Evolutionary conservation across 1,139 yeast species (phyloP), one percentile per base, ranked within the genome.

Genomic region (Debaryomycetaceae sp.): DNA sequence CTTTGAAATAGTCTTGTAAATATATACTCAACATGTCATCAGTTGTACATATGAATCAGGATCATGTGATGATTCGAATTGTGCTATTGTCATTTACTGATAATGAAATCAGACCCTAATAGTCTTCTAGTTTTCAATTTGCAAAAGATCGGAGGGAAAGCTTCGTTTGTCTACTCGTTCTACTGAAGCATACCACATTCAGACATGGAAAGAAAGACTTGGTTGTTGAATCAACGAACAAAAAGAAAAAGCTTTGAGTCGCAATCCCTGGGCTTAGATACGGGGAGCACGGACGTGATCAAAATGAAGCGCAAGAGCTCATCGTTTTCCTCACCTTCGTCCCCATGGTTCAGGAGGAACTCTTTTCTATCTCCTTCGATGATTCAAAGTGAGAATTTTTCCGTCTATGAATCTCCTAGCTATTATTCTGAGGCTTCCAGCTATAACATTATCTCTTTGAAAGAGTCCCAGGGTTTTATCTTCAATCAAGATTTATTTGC

Each of bases 401-500:
- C 80, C 31, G 78, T 82, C 5, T 83, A 83, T 51, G 84, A 82
- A 52, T 63, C 60, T 35, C 68, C 63, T 48, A 63, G 61, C 42
- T 68, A 64, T 50, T 60, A 60, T 44, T 56, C 62, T 13, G 69
- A 66, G 20, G 47, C 63, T 22, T 52, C 68, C 5, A 61, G 64
- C 39, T 69, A 67, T 49, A 70, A 65, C 45, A 68, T 73, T 13
- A 70, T 76, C 39, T 75, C 81, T 34, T 66, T 85, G 34, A 75
- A 75, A 42, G 88, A 84, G 57, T 74, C 83, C 41, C 91, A 85
- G 58, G 93, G 93, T 5, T 85, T 84, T 55, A 66, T 80, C 17
- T 85, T 87, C 76, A 85, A 85, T 60, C 89, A 83, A 54, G 88
- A 83, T 54, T 65, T 84, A 46, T 84, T 84, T 69, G 89, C 87